Conservation (phyloP, 2,329 filamentous ascomycete genomes). For the Cercospora beticola region DNA sequence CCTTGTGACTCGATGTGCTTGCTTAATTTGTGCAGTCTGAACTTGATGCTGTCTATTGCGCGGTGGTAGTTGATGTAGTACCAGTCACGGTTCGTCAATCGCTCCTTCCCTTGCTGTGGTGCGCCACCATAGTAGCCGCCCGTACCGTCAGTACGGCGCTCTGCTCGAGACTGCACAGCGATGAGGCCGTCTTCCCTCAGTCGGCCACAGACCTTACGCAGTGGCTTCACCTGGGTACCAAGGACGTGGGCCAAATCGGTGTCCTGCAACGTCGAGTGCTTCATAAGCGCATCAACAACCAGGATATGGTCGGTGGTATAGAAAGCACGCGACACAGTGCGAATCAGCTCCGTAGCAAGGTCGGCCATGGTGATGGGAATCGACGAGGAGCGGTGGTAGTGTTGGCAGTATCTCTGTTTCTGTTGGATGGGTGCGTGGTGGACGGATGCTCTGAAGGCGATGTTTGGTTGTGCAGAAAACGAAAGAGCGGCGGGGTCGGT, state of each 20-base stretch:
- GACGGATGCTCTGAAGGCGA: neutral
- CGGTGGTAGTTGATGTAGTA: conserved; percentile 96
- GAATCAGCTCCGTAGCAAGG: conserved; percentile 74
- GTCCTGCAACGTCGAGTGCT: conserved; percentile 73
- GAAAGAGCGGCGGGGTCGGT: conserved; percentile 3
- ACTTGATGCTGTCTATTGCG: conserved; percentile 95
- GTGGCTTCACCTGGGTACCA: conserved; percentile 63
- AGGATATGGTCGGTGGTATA: conserved; percentile 82
- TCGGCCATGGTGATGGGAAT: conserved; percentile 47
- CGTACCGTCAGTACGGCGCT: conserved; percentile 38
- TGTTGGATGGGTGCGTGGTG: neutral
- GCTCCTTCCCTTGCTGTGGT: conserved; percentile 35
- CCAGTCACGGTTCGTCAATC: conserved; percentile 67
- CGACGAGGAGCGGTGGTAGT: neutral
- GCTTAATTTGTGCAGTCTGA: conserved; percentile 82
- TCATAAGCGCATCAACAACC: conserved; percentile 75
- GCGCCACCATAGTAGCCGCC: conserved; percentile 28
- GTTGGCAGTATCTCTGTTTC: neutral
- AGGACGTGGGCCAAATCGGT: conserved; percentile 62
- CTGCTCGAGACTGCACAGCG: conserved; percentile 62
- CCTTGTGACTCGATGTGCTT: conserved; percentile 84
- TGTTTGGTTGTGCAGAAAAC: neutral
- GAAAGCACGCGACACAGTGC: conserved; percentile 82
- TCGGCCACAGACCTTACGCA: conserved; percentile 83
- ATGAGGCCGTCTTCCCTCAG: conserved; percentile 85